Percentiles rank a stretch among this genome's conserved stretches.
phyloP scores from a whole-genome alignment of 352 stramenopile genomes.

The Globisporangium irregulare region DNA sequence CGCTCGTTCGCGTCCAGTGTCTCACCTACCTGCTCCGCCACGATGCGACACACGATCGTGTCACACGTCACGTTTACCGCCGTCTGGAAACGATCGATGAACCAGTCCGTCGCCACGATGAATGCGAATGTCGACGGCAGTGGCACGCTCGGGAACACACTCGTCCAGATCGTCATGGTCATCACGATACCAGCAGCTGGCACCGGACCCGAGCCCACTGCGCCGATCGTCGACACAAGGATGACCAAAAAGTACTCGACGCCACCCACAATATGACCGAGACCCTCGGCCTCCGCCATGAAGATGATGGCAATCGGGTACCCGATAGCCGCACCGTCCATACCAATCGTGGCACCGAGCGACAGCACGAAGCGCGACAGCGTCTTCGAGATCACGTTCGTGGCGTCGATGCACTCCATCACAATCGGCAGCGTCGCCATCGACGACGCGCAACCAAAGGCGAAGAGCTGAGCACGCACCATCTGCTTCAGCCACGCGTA shows the following conservation, averaged over 20 bases:
- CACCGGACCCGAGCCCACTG: conserved; percentile 24
- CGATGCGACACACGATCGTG: too few species aligned
- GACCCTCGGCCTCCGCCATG: conserved; percentile 26
- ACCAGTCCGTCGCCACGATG: conserved; percentile 60
- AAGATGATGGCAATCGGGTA: conserved; percentile 36
- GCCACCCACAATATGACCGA: conserved; percentile 19
- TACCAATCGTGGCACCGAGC: conserved; percentile 50
- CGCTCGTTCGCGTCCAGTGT: neutral
- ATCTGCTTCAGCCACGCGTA: conserved; percentile 38
- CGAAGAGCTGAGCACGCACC: conserved; percentile 65
- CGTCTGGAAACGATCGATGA: conserved; percentile 54
- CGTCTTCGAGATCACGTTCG: conserved; percentile 50
- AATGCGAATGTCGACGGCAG: conserved; percentile 50
- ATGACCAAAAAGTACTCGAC: conserved; percentile 25
- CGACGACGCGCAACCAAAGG: conserved; percentile 28
- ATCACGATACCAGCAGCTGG: conserved; percentile 24
- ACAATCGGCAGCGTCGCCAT: conserved; percentile 42
- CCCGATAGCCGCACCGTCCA: conserved; percentile 30
- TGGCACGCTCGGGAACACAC: conserved; percentile 22
- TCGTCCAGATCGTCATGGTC: conserved; percentile 30
- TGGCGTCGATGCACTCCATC: conserved; percentile 63
- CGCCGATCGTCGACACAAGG: conserved; percentile 25
- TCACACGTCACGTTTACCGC: conserved; percentile 16
- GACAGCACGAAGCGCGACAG: conserved; percentile 59
- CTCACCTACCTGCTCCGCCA: too few species aligned